These are phyloP conservation scores for Dalbergia cochinchinensis DNA, from an alignment of 306 rosid species.

Conservation along the genomic window DNA sequence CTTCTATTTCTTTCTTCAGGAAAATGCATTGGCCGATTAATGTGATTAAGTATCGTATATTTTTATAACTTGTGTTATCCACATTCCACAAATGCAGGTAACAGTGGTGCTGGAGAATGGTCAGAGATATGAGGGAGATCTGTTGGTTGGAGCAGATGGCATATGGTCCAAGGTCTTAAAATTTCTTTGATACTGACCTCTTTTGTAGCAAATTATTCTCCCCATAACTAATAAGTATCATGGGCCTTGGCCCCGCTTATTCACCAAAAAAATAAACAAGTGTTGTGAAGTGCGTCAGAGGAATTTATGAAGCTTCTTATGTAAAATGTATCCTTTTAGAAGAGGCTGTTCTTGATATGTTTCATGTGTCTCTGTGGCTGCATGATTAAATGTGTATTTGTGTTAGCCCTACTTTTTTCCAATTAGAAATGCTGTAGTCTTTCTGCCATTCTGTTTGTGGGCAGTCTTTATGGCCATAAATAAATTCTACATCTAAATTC, in stretches of 20 bases:
- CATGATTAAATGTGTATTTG: neutral
- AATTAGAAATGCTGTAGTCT: constrained; percentile 12
- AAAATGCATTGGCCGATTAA: constrained; percentile 20
- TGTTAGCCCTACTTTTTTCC: constrained; percentile 23
- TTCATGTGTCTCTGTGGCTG: constrained; percentile 1
- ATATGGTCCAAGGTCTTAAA: constrained; percentile 90
- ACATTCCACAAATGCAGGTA: constrained; percentile 61
- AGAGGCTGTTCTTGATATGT: constrained; percentile 12
- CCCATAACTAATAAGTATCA: neutral
- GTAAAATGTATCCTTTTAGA: constrained; percentile 18
- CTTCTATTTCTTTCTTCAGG: constrained; percentile 38
- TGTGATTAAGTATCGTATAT: constrained; percentile 13
- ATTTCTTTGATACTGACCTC: constrained; percentile 18
- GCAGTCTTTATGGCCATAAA: constrained; percentile 12
- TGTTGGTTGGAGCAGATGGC: constrained; percentile 98
- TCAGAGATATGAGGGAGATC: constrained; percentile 82
- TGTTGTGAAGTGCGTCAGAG: neutral
- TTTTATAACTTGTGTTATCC: constrained; percentile 41
- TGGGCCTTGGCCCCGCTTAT: neutral
- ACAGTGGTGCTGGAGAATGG: constrained; percentile 83
- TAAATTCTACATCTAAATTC: constrained; percentile 1
- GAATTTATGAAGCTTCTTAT: constrained; percentile 4
- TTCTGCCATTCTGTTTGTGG: constrained; percentile 24
- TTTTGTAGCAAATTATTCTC: constrained; percentile 21
- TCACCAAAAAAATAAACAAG: neutral